Evolutionary conservation across 176 grass and related monocot genomes (phyloP).

Genomic region (Elymus sibiricus): DNA sequence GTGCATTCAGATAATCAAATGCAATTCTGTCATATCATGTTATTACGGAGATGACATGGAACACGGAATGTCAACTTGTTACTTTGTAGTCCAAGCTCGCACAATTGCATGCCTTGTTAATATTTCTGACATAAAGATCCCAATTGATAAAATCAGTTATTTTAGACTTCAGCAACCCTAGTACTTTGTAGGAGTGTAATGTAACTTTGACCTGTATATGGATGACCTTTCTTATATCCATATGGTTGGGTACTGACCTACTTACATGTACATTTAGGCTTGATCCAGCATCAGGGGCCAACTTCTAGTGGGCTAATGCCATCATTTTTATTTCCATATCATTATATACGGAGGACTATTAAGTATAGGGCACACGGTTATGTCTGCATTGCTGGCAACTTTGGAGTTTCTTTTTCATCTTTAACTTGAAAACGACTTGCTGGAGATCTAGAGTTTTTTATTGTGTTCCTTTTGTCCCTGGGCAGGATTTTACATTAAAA

Average conservation of each 20-base stretch:
- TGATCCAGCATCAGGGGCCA: not conserved
- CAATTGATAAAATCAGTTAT: not conserved
- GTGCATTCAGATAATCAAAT: not conserved
- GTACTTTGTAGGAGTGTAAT: not conserved
- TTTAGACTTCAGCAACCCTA: not conserved
- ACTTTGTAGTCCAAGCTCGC: not conserved
- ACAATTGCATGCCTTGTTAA: not conserved
- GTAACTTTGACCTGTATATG: not conserved
- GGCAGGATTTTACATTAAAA: conserved; percentile 24
- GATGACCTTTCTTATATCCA: not conserved
- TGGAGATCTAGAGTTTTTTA: conserved; percentile 11
- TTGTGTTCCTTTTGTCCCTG: not conserved
- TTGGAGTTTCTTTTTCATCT: conserved; percentile 3
- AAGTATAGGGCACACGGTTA: not conserved
- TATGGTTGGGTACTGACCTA: not conserved
- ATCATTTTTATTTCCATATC: not conserved
- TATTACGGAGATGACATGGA: not conserved
- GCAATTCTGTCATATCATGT: not conserved
- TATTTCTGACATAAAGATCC: not conserved
- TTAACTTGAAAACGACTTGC: not conserved
- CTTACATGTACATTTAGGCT: not conserved
- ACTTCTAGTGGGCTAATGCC: not conserved
- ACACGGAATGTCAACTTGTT: not conserved
- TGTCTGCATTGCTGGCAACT: not conserved
- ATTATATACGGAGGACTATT: not conserved